These are phyloP conservation scores for Lactarius akahatsu DNA, from an alignment of 768 basidiomycete genomes.

Conservation along the genomic window DNA sequence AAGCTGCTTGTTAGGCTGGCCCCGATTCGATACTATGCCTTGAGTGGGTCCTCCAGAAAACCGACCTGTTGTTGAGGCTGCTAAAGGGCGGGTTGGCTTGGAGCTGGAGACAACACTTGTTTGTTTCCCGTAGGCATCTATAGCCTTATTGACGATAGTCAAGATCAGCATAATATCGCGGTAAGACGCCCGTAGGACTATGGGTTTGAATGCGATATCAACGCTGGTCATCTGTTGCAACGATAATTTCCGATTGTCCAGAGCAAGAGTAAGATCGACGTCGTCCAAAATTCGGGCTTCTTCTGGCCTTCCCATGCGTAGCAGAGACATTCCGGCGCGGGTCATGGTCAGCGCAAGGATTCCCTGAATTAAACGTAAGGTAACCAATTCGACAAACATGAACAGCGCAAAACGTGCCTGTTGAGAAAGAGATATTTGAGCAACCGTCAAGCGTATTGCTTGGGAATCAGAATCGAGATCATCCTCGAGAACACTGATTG, in stretches of 20 bases:
- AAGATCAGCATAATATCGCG: slow-evolving; percentile 90
- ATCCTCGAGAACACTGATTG: slow-evolving; percentile 83
- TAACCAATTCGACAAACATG: neutral
- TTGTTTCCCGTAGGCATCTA: slow-evolving; percentile 64
- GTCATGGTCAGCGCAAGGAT: slow-evolving; percentile 77
- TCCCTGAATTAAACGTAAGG: slow-evolving; percentile 46
- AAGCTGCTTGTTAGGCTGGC: slow-evolving; percentile 26
- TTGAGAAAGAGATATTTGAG: slow-evolving; percentile 84
- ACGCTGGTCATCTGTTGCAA: slow-evolving; percentile 76
- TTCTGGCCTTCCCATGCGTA: slow-evolving; percentile 83
- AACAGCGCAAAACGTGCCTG: slow-evolving; percentile 54
- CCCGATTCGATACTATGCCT: neutral
- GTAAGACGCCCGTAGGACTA: slow-evolving; percentile 94
- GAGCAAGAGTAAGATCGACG: slow-evolving; percentile 79
- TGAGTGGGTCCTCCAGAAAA: slow-evolving; percentile 16
- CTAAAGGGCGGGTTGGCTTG: slow-evolving; percentile 22
- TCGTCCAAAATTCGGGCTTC: slow-evolving; percentile 92
- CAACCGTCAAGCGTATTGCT: slow-evolving; percentile 82
- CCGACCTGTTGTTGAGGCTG: slow-evolving; percentile 10
- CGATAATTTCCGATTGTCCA: slow-evolving; percentile 75
- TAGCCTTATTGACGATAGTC: slow-evolving; percentile 81
- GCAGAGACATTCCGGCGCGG: slow-evolving; percentile 90
- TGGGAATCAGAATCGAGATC: slow-evolving; percentile 77
- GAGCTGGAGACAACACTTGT: slow-evolving; percentile 34
- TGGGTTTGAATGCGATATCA: slow-evolving; percentile 75